Base-by-base conservation (phyloP, 2,329 filamentous ascomycete genomes). In the Neoscytalidium dimidiatum region DNA sequence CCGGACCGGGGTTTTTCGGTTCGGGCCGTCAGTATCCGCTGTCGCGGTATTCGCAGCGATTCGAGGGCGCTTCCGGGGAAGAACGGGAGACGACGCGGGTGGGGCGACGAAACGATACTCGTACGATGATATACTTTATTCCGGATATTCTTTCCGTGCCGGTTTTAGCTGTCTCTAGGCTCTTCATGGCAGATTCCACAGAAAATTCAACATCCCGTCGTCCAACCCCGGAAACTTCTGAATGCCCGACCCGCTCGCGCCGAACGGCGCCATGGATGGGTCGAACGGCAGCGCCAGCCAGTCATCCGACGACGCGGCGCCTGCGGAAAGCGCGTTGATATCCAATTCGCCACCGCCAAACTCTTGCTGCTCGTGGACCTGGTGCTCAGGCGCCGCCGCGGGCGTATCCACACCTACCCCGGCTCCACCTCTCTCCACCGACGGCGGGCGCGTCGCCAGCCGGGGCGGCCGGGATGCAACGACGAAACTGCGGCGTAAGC, bases 201-300 rank as follows among this genome's bases (percentile, higher is more conserved):
- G 74, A 35, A 78, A 78, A 67, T 77, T 75, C 46, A 78, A 65
- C 1, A 73, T 77, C 4, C 75, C 74, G 62, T 77, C 74, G 67
- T 78, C 75, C 62, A 78, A 75, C 1, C 75, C 74, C 65, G 76
- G 75, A 61, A 77, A 77, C 11, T 68, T 73, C 53, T 77, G 74
- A 41, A 72, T 68, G 14, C 67, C 71, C 3, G 77, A 75, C 1
- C 48, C 61, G 13, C 33, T 21, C 0, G 76, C 64, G 0, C 74
- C 75, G 64, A 78, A 78, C 7, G 76, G 76, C 23, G 75, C 76
- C 75, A 78, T 78, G 0, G 73, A 70, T 3, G 76, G 74, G 68
- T 78, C 76, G 52, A 78, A 78, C 6, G 76, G 76, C 33, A 78
- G 65, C 6, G 76, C 71, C 31, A 77, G 66, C 76, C 76, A 78